Percentiles rank a stretch among this genome's conserved stretches.
phyloP scores from a whole-genome alignment of 805 yeast genomes.

The Metschnikowia koreensis region DNA sequence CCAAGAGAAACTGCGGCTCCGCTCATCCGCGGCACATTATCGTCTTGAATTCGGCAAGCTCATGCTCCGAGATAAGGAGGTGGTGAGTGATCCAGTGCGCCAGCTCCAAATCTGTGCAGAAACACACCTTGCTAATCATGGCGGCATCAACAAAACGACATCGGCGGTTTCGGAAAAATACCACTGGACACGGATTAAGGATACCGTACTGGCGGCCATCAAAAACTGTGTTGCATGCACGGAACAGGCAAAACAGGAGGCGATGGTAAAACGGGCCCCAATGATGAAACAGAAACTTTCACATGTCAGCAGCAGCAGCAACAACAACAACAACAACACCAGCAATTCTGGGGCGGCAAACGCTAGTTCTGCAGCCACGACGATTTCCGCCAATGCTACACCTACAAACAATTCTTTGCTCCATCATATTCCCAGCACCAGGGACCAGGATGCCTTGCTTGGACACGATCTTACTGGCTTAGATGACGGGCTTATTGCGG shows the following conservation, averaged over 20 bases:
- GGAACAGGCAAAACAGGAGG: slow-evolving; percentile 36
- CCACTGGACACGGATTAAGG: slow-evolving; percentile 91
- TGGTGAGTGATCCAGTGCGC: slow-evolving; percentile 69
- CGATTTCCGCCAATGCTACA: slow-evolving; percentile 5
- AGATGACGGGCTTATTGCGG: slow-evolving; percentile 53
- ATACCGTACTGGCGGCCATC: slow-evolving; percentile 77
- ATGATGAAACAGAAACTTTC: neutral
- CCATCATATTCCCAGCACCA: slow-evolving; percentile 10
- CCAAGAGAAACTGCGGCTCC: slow-evolving; percentile 80
- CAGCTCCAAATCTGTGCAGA: slow-evolving; percentile 75
- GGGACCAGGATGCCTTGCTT: slow-evolving; percentile 30
- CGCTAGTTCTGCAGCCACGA: slow-evolving; percentile 7
- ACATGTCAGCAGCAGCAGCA: neutral
- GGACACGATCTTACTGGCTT: slow-evolving; percentile 42
- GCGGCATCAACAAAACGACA: slow-evolving; percentile 88
- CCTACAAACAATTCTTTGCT: slow-evolving; percentile 14
- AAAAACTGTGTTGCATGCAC: slow-evolving; percentile 74
- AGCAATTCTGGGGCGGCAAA: too few species aligned
- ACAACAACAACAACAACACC: neutral
- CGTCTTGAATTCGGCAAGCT: slow-evolving; percentile 67
- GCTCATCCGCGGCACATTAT: slow-evolving; percentile 80
- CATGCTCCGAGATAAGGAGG: slow-evolving; percentile 76
- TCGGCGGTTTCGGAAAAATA: slow-evolving; percentile 72
- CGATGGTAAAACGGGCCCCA: slow-evolving; percentile 12
- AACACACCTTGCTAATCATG: slow-evolving; percentile 67